Conservation (phyloP, 768 basidiomycete species). For the Macrocybe gigantea region DNA sequence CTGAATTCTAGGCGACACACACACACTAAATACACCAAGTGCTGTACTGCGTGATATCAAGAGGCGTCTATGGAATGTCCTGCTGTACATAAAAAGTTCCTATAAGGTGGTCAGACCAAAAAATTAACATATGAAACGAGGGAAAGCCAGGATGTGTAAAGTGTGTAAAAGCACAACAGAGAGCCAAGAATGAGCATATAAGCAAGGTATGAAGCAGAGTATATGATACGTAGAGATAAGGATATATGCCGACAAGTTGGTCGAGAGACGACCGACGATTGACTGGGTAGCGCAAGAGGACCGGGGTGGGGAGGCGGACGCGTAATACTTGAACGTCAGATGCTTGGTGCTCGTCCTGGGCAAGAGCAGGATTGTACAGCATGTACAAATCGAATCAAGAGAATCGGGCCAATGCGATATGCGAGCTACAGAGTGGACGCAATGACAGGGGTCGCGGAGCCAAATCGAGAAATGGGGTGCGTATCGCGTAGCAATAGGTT, state of each 20-base stretch:
- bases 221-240: conserved; percentile 1
- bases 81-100: not conserved
- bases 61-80: too few species aligned
- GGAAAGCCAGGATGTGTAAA: not conserved
- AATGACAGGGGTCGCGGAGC: too few species aligned
- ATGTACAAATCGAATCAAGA: not conserved
- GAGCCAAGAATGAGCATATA: not conserved
- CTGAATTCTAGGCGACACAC: not conserved
- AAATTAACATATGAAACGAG: too few species aligned
- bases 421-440: too few species aligned
- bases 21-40: conserved; percentile 3
- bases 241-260: not conserved
- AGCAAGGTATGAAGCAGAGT: not conserved
- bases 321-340: not conserved
- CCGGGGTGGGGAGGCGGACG: not conserved
- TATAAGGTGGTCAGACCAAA: conserved; percentile 1
- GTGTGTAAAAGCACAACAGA: not conserved
- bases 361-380: conserved; percentile 7
- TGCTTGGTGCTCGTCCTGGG: too few species aligned
- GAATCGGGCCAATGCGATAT: too few species aligned
- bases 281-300: conserved; percentile 1
- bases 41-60: too few species aligned
- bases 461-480: too few species aligned
- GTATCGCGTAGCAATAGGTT: too few species aligned
- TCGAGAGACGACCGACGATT: not conserved